These are phyloP conservation scores for Ramaria sp. DNA, from an alignment of 768 basidiomycete genomes.

Conservation along the genomic window DNA sequence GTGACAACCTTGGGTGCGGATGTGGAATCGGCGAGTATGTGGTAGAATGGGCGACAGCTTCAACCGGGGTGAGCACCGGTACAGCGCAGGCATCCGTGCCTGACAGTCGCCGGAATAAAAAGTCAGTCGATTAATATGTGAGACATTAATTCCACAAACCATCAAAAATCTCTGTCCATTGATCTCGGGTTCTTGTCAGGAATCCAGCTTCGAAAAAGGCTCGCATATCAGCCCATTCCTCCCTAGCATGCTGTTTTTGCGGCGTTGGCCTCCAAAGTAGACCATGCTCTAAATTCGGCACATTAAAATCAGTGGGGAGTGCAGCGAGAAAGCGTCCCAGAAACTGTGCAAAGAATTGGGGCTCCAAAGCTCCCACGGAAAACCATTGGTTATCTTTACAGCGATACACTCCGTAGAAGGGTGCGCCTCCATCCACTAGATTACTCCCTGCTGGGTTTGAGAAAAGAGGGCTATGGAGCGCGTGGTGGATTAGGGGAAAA, in stretches of 20 bases:
- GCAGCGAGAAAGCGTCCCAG: slow-evolving; percentile 27
- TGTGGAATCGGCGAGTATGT: slow-evolving; percentile 30
- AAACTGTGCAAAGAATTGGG: slow-evolving; percentile 58
- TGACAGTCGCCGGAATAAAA: slow-evolving; percentile 16
- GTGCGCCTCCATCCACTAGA: slow-evolving; percentile 64
- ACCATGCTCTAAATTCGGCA: slow-evolving; percentile 23
- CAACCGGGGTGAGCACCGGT: slow-evolving; percentile 53
- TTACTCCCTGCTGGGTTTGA: slow-evolving; percentile 35
- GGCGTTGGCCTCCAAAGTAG: slow-evolving; percentile 41
- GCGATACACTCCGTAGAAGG: slow-evolving; percentile 66
- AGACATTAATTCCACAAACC: slow-evolving; percentile 27
- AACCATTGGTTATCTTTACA: slow-evolving; percentile 69
- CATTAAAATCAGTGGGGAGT: slow-evolving; percentile 33
- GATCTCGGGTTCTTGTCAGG: slow-evolving; percentile 44
- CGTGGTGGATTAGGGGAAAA: slow-evolving; percentile 48
- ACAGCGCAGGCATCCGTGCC: slow-evolving; percentile 64
- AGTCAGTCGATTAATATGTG: not conserved
- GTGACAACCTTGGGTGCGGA: slow-evolving; percentile 40
- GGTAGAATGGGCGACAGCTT: slow-evolving; percentile 40
- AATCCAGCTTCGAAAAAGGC: slow-evolving; percentile 60
- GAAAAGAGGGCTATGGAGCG: slow-evolving; percentile 26
- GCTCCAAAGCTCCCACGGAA: slow-evolving; percentile 67
- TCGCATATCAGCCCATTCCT: slow-evolving; percentile 47
- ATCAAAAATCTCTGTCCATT: slow-evolving; percentile 60
- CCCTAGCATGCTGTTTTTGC: slow-evolving; percentile 32